Percentiles rank a stretch among this genome's conserved stretches.
These are phyloP conservation scores for Nicotiana knightiana DNA, from an alignment of 257 asterid species.

Conservation along the genomic window DNA sequence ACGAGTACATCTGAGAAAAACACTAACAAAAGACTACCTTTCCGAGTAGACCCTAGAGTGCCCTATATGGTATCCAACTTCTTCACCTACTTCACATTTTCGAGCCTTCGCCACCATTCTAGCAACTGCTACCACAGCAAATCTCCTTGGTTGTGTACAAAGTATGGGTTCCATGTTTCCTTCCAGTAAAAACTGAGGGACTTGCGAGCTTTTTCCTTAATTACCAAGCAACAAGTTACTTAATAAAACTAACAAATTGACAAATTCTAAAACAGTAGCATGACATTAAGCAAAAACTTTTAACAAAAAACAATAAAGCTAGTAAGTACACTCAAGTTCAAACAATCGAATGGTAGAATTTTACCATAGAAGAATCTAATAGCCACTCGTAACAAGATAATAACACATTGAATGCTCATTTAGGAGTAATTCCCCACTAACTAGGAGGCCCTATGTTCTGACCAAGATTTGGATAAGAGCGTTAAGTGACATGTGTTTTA, in stretches of 20 bases:
- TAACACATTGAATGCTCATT: background rate
- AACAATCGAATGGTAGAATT: background rate
- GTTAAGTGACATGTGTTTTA: background rate
- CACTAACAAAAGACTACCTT: constrained; percentile 34
- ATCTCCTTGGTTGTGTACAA: constrained; percentile 96
- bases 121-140: constrained; percentile 98
- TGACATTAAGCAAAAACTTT: background rate
- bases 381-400: background rate
- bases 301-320: background rate
- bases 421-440: background rate
- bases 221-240: constrained; percentile 15
- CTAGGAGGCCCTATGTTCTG: background rate
- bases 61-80: constrained; percentile 95
- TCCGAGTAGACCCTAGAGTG: constrained; percentile 77
- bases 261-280: background rate
- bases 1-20: background rate
- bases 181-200: constrained; percentile 87
- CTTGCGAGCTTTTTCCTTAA: constrained; percentile 93
- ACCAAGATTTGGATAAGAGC: background rate
- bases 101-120: constrained; percentile 87
- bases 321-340: background rate
- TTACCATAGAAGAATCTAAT: background rate
- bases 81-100: constrained; percentile 85
- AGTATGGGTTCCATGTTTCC: constrained; percentile 73
- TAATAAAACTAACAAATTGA: constrained; percentile 8